Evolutionary conservation across 176 grass and related monocot genomes (phyloP), one percentile per base, ranked within the genome.

Genomic region (Eragrostis nindensis): DNA sequence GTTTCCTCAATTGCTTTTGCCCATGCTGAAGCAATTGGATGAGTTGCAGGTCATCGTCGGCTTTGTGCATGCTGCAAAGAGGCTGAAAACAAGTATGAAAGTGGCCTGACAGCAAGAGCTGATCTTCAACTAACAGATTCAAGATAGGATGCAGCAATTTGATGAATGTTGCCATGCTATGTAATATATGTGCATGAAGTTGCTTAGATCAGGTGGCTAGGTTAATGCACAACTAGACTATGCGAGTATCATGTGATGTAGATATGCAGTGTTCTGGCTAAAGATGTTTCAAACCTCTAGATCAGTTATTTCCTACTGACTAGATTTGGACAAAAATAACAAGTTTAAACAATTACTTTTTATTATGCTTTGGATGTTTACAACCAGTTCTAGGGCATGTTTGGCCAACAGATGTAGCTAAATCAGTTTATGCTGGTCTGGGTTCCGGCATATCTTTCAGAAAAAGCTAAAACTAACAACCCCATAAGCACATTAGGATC

Each of bases 1-100:
- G 18, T 75, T 62, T 75, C 39, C 11, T 68, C 55, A 68, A 89
- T 91, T 89, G 84, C 84, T 86, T 86, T 84, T 61, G 54, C 81
- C 46, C 45, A 70, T 72, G 77, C 13, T 80, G 80, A 87, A 94
- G 92, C 92, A 94, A 94, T 87, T 94, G 89, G 92, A 94, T 82
- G 92, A 94, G 72, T 79, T 85, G 89, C 92, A 94, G 89, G 89
- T 92, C 21, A 92, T 94, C 63, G 69, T 85, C 0, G 74, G 87
- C 5, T 94, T 94, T 44, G 89, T 85, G 44, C 89, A 94, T 70
- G 92, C 92, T 43, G 92, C 92, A 76, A 94, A 94, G 84, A 94
- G 92, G 62, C 84, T 94, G 71, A 94, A 94, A 66, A 89, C 69
- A 14, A 75, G 42, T 66, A 42, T 87, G 69, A 78, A 84, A 78